Percentiles rank a stretch among this genome's conserved stretches.
Conservation (phyloP, 2,329 filamentous ascomycete species). For the Ascochyta clinopodiicola region DNA sequence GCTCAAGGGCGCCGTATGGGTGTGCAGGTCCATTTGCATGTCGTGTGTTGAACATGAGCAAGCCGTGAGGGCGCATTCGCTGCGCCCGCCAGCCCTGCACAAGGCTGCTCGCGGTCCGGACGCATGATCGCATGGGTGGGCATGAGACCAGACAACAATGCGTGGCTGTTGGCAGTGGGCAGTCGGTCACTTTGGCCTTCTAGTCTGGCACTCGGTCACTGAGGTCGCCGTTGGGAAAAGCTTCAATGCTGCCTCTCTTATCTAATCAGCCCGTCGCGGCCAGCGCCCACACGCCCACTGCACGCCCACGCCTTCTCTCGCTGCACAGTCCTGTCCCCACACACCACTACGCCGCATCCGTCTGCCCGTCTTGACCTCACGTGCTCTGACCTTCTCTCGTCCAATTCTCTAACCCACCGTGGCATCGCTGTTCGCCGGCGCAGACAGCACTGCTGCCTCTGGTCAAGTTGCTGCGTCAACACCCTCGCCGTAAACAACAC, state of each 20-base stretch:
- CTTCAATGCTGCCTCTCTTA: conserved; percentile 4
- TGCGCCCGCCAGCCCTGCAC: conserved; percentile 46
- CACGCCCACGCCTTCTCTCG: not conserved
- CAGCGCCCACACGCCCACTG: not conserved
- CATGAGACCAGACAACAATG: conserved; percentile 27
- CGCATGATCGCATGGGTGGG: conserved; percentile 59
- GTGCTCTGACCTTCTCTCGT: not conserved
- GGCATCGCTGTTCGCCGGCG: not conserved
- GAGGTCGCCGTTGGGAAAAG: conserved; percentile 3
- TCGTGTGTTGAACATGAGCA: too few relatives aligned
- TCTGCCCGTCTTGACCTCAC: conserved; percentile 10
- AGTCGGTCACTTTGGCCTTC: too few relatives aligned
- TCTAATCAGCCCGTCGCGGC: conserved; percentile 8
- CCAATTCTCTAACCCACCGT: not conserved
- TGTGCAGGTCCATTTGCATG: not conserved
- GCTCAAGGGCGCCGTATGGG: conserved; percentile 32
- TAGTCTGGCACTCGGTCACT: too few relatives aligned
- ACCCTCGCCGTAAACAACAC: conserved; percentile 34
- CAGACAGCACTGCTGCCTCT: not conserved
- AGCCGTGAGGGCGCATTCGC: conserved; percentile 28
- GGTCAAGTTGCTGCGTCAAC: conserved; percentile 42
- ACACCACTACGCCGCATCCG: conserved; percentile 16
- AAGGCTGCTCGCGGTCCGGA: conserved; percentile 52
- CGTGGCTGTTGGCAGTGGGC: conserved; percentile 2
- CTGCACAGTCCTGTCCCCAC: conserved; percentile 6